Percentiles rank a stretch among this genome's conserved stretches.
phyloP scores from a whole-genome alignment of 2,329 filamentous ascomycete species.

The Sarocladium oryzae region DNA sequence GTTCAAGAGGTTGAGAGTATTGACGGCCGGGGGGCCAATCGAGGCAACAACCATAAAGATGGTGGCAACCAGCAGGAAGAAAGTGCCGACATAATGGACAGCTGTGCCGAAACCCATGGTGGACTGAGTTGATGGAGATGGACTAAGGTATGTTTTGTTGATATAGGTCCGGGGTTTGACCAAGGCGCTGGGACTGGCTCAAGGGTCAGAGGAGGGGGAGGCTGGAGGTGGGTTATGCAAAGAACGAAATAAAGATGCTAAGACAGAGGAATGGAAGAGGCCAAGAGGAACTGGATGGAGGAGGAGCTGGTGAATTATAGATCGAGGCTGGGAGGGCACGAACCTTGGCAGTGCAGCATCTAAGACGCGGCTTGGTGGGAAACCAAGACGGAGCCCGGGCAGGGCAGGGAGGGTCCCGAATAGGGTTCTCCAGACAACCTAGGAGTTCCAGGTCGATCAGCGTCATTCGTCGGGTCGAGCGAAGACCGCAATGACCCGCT shows the following conservation, averaged over 20 bases:
- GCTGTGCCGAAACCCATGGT: constrained; percentile 42
- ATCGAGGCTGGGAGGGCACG: not conserved
- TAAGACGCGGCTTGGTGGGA: not conserved
- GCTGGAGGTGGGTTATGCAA: constrained; percentile 1
- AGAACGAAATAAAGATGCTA: not conserved
- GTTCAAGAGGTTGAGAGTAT: constrained; percentile 46
- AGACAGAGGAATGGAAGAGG: not conserved
- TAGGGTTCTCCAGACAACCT: not conserved
- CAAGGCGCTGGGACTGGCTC: not conserved
- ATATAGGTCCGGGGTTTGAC: not conserved
- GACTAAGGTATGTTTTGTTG: constrained; percentile 5
- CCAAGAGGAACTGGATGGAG: not conserved
- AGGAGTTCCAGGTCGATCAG: constrained; percentile 1
- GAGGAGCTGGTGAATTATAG: constrained; percentile 4
- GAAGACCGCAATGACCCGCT: not conserved
- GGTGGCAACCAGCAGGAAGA: constrained; percentile 48
- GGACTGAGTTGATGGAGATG: constrained; percentile 11
- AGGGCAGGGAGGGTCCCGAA: not conserved
- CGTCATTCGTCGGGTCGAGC: constrained; percentile 1
- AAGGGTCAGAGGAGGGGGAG: no score
- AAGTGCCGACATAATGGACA: constrained; percentile 51
- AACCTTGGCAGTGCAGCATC: not conserved
- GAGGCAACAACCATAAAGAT: constrained; percentile 52
- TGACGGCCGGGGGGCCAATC: constrained; percentile 53
- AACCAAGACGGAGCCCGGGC: constrained; percentile 2